Base-by-base conservation (phyloP, 805 yeast genomes). In the Barnettozyma botsteinii region DNA sequence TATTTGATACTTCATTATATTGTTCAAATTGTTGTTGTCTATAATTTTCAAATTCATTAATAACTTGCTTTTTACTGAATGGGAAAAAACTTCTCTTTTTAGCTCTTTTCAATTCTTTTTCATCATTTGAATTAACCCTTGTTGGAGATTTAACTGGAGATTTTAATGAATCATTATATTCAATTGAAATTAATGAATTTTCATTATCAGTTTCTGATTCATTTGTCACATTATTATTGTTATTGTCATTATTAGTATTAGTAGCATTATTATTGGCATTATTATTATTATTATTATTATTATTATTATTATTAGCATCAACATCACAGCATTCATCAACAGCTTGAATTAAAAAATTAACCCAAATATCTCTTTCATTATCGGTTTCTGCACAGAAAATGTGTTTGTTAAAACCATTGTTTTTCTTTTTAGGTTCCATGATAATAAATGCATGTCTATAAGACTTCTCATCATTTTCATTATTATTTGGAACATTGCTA, bases 301-400 rank as follows among this genome's bases (percentile, higher is more conserved):
- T 21, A 21, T 6, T 21, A 21, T 21, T 21, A 6, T 21, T 21
- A 21, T 21, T 21, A 21, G 15, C 20, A 7, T 7, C 12, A 7
- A 5, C 21, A 25, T 27, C 44, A 31, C 37, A 29, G 12, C 43
- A 35, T 18, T 51, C 51, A n/a, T 56, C 60, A 4, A 56, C 53
- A 28, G 57, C 51, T 31, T 61, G 65, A 24, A 69, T 58, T 13
- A 73, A 49, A 0, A 66, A 66, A 14, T 73, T 69, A 8, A 84
- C 74, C 93, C 94, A 85, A 9, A 64, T 64, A 51, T 82, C 89
- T 41, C 91, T 70, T 53, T 87, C 95, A 21, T 68, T 72, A 33
- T 82, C 82, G 8, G 82, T 77, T 56, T 88, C 95, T 2, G 93
- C 82, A 59, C 94, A 85, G 38, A 87, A 72, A 37, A 75, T 71